Evolutionary conservation across 768 basidiomycete genomes (phyloP).

Genomic region (Podaxis sp.): DNA sequence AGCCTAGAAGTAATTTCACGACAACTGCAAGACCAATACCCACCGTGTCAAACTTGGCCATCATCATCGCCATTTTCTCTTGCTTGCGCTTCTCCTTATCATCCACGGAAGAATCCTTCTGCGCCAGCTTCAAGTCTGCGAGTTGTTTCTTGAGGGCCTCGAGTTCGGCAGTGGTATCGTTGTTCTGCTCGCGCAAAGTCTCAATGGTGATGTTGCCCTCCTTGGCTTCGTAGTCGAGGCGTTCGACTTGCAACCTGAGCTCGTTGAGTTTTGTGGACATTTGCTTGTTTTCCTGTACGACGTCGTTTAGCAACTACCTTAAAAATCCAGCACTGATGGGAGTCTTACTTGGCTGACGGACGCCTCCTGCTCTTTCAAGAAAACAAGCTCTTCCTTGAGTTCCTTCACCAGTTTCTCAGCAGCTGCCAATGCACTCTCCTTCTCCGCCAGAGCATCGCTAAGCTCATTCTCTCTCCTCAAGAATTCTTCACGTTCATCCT

Average conservation of each 20-base stretch:
- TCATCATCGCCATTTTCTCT: slow-evolving; percentile 99
- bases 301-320: not conserved
- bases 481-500: slow-evolving; percentile 98
- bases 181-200: slow-evolving; percentile 92
- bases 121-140: slow-evolving; percentile 72
- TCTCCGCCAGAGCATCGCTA: slow-evolving; percentile 89
- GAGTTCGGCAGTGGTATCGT: slow-evolving; percentile 80
- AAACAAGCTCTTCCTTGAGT: slow-evolving; percentile 82
- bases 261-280: slow-evolving; percentile 95
- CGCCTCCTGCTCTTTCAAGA: slow-evolving; percentile 90
- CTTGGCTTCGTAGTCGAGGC: slow-evolving; percentile 94
- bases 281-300: slow-evolving; percentile 80
- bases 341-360: slow-evolving; percentile 65
- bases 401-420: slow-evolving; percentile 89
- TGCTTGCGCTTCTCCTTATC: slow-evolving; percentile 99
- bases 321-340: not conserved
- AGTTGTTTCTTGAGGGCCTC: slow-evolving; percentile 86
- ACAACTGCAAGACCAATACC: slow-evolving; percentile 25
- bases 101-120: slow-evolving; percentile 85
- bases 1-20: slow-evolving; percentile 6
- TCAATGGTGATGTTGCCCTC: slow-evolving; percentile 91
- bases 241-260: slow-evolving; percentile 85
- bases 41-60: slow-evolving; percentile 97
- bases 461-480: slow-evolving; percentile 94
- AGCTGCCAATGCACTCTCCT: slow-evolving; percentile 74